Evolutionary conservation across 1,284 basidiomycete species (phyloP).

Genomic region (Ceratobasidium sp.): DNA sequence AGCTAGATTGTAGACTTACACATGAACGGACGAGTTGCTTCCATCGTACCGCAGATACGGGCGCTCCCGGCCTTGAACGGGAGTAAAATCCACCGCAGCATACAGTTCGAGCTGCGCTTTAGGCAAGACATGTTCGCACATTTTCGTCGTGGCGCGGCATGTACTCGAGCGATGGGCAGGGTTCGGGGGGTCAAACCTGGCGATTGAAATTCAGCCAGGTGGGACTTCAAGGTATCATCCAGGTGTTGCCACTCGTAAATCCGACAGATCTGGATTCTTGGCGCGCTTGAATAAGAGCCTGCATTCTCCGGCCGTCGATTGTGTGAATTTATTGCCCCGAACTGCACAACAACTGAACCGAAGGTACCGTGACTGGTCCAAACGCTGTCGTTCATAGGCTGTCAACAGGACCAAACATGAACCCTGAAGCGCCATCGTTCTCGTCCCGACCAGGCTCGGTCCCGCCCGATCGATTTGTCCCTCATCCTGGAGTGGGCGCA

Average conservation of each 20-base stretch:
- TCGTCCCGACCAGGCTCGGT: neutral
- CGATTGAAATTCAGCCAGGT: too few species aligned
- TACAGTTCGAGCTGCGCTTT: neutral
- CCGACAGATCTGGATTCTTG: neutral
- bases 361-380: too few species aligned
- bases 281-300: too few species aligned
- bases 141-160: neutral
- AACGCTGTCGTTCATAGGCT: too few species aligned
- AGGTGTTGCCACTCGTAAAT: neutral
- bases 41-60: neutral
- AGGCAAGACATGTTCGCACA: slow-evolving; percentile 2
- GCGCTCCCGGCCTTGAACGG: neutral
- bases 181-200: too few species aligned
- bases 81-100: neutral
- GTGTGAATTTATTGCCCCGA: too few species aligned
- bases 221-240: neutral
- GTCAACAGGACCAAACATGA: too few species aligned
- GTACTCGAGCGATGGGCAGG: too few species aligned
- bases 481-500: neutral
- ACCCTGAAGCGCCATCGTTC: too few species aligned
- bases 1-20: neutral
- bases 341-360: too few species aligned
- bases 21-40: neutral
- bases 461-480: neutral
- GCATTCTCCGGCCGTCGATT: too few species aligned